Evolutionary conservation across 768 basidiomycete genomes (phyloP), one percentile per base, ranked within the genome.

Genomic region (Mycena galopus): DNA sequence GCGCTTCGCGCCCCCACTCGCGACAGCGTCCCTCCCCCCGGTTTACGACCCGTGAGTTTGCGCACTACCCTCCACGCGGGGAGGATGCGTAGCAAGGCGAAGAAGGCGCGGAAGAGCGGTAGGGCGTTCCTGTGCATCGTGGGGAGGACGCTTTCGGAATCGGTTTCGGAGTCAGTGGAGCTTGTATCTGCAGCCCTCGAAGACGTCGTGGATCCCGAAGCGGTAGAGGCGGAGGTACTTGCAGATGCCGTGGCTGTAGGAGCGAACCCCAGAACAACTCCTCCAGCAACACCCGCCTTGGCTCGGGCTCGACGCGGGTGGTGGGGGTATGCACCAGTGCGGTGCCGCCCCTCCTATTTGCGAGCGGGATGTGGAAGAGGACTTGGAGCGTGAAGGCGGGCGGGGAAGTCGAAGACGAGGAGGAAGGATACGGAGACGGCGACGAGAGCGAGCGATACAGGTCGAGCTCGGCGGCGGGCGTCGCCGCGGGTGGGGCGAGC

Each of bases 71-170:
- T 92, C 93, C 94, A 96, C 0, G 92, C 85, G 21, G 94, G 94
- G 4, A 95, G 86, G 29, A 94, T 86, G 64, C 93, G 88, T 56
- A 95, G 85, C 47, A 96, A 81, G 62, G 90, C 91, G 84, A 85
- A 96, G 9, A 94, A 78, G 77, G 93, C 93, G 60, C 94, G 88
- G 84, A 95, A 96, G 25, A 95, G 87, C 37, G 93, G 88, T 76
- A 96, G 95, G 39, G 92, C 90, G 76, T 95, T 91, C 81, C 96
- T 96, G 87, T 96, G 96, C 65, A 94, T 91, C 16, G 92, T 93
- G 37, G 92, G 89, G 17, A 91, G 88, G 44, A 92, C 85, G 69
- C 92, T 91, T 21, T n/a, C n/a, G n/a, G n/a, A n/a, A n/a, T n/a
- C n/a, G n/a, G 44, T 39, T 19, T 47, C 44, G n/a, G n/a, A n/a